Evolutionary conservation across 495 filamentous ascomycete species (phyloP).

Genomic region (Aspergillus sclerotioniger): DNA sequence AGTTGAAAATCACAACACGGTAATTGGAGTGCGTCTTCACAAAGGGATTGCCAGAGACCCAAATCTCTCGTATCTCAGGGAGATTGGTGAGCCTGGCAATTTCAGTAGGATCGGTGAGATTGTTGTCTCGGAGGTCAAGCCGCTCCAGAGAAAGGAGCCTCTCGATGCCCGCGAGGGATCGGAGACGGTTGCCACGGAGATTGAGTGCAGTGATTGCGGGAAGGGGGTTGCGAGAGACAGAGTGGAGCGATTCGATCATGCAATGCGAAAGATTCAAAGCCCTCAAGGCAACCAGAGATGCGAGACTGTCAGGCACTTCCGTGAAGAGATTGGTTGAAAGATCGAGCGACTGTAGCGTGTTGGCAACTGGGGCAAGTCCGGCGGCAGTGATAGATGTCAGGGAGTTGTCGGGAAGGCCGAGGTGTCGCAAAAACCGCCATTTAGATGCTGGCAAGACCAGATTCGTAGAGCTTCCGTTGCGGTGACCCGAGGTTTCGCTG

Average conservation of each 20-base stretch:
- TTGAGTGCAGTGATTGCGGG: conserved; percentile 94
- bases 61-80: conserved; percentile 89
- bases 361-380: conserved; percentile 76
- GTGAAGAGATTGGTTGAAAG: conserved; percentile 87
- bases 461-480: conserved; percentile 71
- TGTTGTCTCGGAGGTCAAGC: conserved; percentile 90
- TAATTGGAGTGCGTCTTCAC: conserved; percentile 82
- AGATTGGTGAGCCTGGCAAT: conserved; percentile 85
- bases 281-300: conserved; percentile 74
- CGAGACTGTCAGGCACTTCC: conserved; percentile 85
- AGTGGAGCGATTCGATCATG: conserved; percentile 96
- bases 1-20: conserved; percentile 88
- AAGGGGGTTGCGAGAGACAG: conserved; percentile 78
- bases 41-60: conserved; percentile 87
- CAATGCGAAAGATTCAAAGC: conserved; percentile 91
- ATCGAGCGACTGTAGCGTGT: conserved; percentile 85
- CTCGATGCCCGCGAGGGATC: conserved; percentile 88
- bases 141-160: conserved; percentile 82
- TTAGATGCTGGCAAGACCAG: conserved; percentile 76
- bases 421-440: conserved; percentile 90
- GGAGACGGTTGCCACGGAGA: conserved; percentile 82
- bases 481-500: conserved; percentile 67
- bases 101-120: conserved; percentile 84
- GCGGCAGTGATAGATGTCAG: conserved; percentile 72
- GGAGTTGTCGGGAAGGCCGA: conserved; percentile 88